Conservation (phyloP, 495 filamentous ascomycete species). For the Viridothelium virens region DNA sequence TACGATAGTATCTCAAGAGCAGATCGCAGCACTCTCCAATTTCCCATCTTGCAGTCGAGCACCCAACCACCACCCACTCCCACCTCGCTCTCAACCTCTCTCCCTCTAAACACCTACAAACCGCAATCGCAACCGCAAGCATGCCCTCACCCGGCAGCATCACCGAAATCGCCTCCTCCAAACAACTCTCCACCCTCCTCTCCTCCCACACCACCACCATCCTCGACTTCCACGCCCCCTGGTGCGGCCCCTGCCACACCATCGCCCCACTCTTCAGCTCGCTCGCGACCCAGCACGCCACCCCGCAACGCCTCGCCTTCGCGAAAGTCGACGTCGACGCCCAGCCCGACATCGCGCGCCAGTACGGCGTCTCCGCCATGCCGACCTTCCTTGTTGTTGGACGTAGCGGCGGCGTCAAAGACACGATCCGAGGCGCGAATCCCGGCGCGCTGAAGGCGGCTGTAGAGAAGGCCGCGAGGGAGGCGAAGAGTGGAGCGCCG, state of each 20-base stretch:
- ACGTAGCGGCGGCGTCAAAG: conserved; percentile 19
- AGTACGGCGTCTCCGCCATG: conserved; percentile 41
- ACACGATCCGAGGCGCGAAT: conserved; percentile 27
- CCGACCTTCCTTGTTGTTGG: conserved; percentile 30
- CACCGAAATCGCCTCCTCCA: conserved; percentile 6
- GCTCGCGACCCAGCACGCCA: conserved; percentile 42
- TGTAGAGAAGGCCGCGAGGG: conserved; percentile 34
- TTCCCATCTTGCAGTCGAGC: no score
- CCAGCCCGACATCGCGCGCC: conserved; percentile 41
- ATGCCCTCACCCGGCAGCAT: background rate
- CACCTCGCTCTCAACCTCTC: background rate
- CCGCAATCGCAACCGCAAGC: background rate
- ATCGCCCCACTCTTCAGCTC: conserved; percentile 54
- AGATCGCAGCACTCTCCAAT: no score
- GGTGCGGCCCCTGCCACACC: conserved; percentile 62
- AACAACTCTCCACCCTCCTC: conserved; percentile 6
- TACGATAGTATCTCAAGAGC: no score
- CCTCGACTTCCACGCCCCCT: conserved; percentile 24
- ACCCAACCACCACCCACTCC: background rate
- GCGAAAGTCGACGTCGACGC: conserved; percentile 53
- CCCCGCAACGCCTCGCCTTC: conserved; percentile 44
- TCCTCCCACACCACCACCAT: background rate
- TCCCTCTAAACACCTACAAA: background rate
- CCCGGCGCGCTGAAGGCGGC: conserved; percentile 20
- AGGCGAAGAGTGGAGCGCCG: conserved; percentile 38